Base-by-base conservation (phyloP, 2,329 filamentous ascomycete species). In the Ascochyta pisi region DNA sequence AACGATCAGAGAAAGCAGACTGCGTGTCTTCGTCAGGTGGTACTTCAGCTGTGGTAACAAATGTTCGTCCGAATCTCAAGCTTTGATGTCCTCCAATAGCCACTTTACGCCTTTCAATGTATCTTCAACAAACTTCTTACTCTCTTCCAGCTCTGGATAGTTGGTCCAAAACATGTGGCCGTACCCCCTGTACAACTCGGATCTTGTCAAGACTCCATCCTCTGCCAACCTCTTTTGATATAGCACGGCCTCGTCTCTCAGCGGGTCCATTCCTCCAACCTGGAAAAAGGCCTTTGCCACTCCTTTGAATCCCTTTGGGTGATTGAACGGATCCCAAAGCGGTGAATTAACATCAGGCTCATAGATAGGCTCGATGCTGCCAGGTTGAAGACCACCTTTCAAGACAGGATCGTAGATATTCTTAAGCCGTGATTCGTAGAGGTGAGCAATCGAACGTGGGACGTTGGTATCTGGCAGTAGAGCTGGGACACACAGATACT, bases 211-310 rank as follows among this genome's bases (percentile, higher is more conserved):
- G 13, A 78, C 67, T 0, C 76, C 74, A 16, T 50, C 56, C 35
- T 75, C 70, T 41, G 75, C 67, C 57, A 81, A 50, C 9, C 75
- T 42, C 16, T 77, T 62, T 57, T 81, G 79, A 39, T 82, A 79
- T 6, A 83, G 62, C 31, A 83, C 68, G 2, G 76, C 79, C 58
- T 83, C 81, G 41, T 83, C 81, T 16, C 81, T 70, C 44, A 81
- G 61, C 0, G 81, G 80, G 66, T 83, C 82, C 58, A 77, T 65
- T 0, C 81, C 81, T 29, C 77, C 79, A 16, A 83, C 75, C 60
- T 81, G 77, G 61, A 83, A 81, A 54, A 77, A 79, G 0, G 78
- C 76, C 27, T 76, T 77, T 0, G 80, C 79, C 4, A 79, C 69
- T 0, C 73, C 74, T 27, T 69, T 69, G 51, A 81, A 79, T 0